Base-by-base conservation (phyloP, 1,284 basidiomycete species). In the Golubevia pallescens region DNA sequence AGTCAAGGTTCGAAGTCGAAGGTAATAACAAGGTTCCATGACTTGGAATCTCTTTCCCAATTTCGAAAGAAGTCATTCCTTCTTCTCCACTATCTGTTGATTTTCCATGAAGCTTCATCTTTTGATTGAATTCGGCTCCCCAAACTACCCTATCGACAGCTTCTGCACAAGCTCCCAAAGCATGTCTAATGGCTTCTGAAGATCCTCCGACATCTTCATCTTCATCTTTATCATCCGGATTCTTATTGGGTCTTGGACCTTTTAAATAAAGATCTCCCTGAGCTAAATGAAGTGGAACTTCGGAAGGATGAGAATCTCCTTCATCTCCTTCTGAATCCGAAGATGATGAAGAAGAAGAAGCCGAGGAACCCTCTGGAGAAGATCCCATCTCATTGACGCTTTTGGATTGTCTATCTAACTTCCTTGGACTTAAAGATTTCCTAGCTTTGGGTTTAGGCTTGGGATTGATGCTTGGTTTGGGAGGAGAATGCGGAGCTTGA, bases 251-350 rank as follows among this genome's bases (percentile, higher is more conserved):
- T 28, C 23, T 73, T 4, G 80, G 79, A 2, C 81, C 82, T 14
- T 75, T 73, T 1, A 83, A 65, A 58, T 84, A 83, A 51, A 83
- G 60, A 56, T 84, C 82, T 23, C 81, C 81, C 57, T 83, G 81
- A 16, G 77, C 67, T 51, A 80, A 63, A 34, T 74, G 68, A 16
- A 68, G 63, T 1, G 82, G 81, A 3, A 84, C 68, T 57, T 84
- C 82, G 52, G 68, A 69, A 1, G 65, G 64, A 60, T 79, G 75
- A 67, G 74, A 75, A 2, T 70, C 69, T 14, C 32, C 32, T 21
- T 42, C 19, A 8, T 54, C 55, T 21, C 24, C 42, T 4, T 63
- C 62, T 23, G 61, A 52, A 21, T 57, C 54, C 19, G 52, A 24
- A 13, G 48, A 5, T 2, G 14, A 10, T 42, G 28, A 32, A 14